Conservation (phyloP, 345 rosid species). For the Turnera subulata region DNA sequence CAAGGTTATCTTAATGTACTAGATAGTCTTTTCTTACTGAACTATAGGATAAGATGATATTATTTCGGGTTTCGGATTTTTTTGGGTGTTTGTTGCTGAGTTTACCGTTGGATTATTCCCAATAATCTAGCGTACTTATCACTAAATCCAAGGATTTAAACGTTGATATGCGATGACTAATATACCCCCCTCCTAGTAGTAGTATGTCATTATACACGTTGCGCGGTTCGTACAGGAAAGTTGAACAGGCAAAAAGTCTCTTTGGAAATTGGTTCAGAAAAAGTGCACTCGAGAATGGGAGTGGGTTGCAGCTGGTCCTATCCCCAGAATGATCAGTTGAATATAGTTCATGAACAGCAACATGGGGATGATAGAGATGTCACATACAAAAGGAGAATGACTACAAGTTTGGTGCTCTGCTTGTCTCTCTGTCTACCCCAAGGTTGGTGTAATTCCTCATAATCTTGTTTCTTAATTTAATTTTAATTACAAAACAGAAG, state of each 20-base stretch:
- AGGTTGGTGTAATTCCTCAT: too few species aligned
- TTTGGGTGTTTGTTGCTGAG: background rate
- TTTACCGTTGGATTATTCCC: conserved; percentile 14
- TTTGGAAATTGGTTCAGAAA: background rate
- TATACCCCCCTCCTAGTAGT: too few species aligned
- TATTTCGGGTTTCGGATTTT: background rate
- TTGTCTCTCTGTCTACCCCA: too few species aligned
- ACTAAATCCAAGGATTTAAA: conserved; percentile 12
- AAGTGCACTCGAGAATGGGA: background rate
- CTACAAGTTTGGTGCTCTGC: background rate
- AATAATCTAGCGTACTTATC: conserved; percentile 15
- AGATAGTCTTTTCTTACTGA: too few species aligned
- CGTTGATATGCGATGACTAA: conserved; percentile 8
- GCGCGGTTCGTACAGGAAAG: background rate
- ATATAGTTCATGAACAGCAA: conserved; percentile 2
- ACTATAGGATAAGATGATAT: too few species aligned
- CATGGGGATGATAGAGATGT: conserved; percentile 4
- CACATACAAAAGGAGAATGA: background rate
- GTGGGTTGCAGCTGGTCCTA: background rate
- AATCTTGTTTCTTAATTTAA: too few species aligned
- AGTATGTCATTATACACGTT: too few species aligned
- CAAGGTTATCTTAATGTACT: too few species aligned
- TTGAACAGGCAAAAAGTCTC: background rate
- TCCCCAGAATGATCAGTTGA: background rate
- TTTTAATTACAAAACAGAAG: too few species aligned